Percentiles rank a stretch among this genome's conserved stretches.
Evolutionary conservation across 2,329 filamentous ascomycete genomes (phyloP).

Genomic region (Cytospora piceae): DNA sequence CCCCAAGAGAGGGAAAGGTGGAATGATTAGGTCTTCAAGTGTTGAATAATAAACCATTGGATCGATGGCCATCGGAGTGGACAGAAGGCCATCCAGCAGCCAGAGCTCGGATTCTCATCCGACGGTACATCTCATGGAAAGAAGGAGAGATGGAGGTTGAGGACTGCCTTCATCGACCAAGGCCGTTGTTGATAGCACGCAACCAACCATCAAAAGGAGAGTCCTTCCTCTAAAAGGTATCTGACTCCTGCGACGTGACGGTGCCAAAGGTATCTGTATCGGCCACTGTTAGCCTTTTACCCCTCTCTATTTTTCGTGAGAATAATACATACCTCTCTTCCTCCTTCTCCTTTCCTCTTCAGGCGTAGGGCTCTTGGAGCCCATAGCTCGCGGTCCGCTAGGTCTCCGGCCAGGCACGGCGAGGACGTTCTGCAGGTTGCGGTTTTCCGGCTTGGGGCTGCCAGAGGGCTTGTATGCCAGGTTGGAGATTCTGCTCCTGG

Average conservation of each 20-base stretch:
- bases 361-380: constrained; percentile 52
- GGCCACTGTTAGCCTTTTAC: constrained; percentile 8
- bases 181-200: constrained; percentile 22
- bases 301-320: not conserved
- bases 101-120: constrained; percentile 11
- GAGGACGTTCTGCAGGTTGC: constrained; percentile 58
- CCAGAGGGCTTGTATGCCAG: constrained; percentile 39
- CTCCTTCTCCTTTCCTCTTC: constrained; percentile 49
- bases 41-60: not conserved
- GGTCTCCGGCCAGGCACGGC: constrained; percentile 57
- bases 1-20: not conserved
- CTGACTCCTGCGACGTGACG: constrained; percentile 55
- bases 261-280: constrained; percentile 57
- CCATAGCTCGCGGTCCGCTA: constrained; percentile 65
- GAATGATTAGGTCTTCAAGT: constrained; percentile 6
- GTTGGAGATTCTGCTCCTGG: constrained; percentile 51
- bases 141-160: not conserved
- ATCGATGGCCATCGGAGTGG: constrained; percentile 2
- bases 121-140: constrained; percentile 9
- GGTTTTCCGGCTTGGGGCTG: constrained; percentile 61
- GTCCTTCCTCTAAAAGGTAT: constrained; percentile 52
- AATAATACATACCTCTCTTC: constrained; percentile 57
- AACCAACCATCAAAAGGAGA: constrained; percentile 27
- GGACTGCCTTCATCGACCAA: constrained; percentile 17
- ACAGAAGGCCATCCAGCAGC: constrained; percentile 19